Evolutionary conservation across 441 rosid species (phyloP).

Genomic region (Pelargonium myrrhifolium): DNA sequence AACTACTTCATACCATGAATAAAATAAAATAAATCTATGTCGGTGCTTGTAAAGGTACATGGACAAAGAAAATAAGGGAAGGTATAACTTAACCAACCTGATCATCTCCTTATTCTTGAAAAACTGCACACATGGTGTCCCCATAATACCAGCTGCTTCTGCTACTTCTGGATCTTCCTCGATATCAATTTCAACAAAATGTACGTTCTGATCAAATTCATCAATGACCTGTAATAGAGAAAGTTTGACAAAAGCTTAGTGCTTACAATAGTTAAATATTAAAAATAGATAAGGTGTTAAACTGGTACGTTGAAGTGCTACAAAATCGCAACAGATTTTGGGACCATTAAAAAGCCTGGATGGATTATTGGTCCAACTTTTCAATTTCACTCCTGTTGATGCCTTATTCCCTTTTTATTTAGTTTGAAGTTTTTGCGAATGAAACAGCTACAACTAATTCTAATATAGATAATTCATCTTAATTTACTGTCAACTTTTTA

Average conservation of each 20-base stretch:
- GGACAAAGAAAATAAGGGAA: constrained; percentile 7
- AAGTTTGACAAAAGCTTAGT: not conserved
- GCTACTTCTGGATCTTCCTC: constrained; percentile 96
- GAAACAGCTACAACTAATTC: not conserved
- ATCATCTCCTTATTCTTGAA: constrained; percentile 92
- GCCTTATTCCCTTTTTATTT: too few relatives aligned
- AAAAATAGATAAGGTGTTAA: not conserved
- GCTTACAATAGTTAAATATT: not conserved
- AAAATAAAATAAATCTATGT: not conserved
- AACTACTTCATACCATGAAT: not conserved
- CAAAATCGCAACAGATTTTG: not conserved
- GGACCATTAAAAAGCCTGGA: not conserved
- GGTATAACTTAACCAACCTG: constrained; percentile 36
- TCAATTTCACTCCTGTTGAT: too few relatives aligned
- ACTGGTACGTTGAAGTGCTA: not conserved
- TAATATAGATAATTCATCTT: not conserved
- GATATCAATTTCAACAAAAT: constrained; percentile 88
- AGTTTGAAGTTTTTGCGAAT: not conserved
- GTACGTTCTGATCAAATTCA: constrained; percentile 74
- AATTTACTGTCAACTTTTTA: not conserved
- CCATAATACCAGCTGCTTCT: constrained; percentile 96
- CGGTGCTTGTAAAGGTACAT: not conserved
- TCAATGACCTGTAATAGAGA: constrained; percentile 62
- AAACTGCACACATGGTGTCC: constrained; percentile 91
- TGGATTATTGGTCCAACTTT: not conserved